Conservation (phyloP, 352 stramenopile genomes). For the Thalassiosira livingstoniorum region DNA sequence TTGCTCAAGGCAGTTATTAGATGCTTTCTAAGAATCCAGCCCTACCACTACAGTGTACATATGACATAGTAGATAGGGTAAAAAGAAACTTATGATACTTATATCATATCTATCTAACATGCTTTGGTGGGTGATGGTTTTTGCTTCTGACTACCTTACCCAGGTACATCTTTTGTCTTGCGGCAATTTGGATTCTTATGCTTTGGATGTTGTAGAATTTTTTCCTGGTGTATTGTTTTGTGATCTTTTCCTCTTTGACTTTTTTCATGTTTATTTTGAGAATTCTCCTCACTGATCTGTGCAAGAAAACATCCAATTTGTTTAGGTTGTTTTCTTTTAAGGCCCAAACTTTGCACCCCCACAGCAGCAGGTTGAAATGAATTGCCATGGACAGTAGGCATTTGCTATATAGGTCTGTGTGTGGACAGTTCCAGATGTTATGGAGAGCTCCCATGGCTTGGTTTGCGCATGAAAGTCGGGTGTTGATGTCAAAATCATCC, state of each 20-base stretch:
- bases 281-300: slow-evolving; percentile 33
- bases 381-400: slow-evolving; percentile 34
- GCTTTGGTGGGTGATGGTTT: slow-evolving; percentile 12
- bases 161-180: slow-evolving; percentile 27
- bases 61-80: no score
- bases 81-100: no score
- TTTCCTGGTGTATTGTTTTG: slow-evolving; percentile 23
- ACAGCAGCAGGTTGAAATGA: slow-evolving; percentile 39
- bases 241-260: slow-evolving; percentile 37
- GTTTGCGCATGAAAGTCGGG: slow-evolving; percentile 9
- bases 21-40: no score
- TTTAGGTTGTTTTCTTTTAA: slow-evolving; percentile 15
- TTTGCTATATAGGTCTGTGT: slow-evolving; percentile 15
- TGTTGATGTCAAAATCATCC: slow-evolving; percentile 22
- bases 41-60: no score
- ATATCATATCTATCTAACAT: slow-evolving; percentile 6
- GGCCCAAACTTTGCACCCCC: slow-evolving; percentile 46
- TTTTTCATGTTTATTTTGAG: slow-evolving; percentile 37
- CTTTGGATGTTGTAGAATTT: slow-evolving; percentile 35
- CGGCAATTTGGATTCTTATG: slow-evolving; percentile 11
- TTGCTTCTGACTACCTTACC: slow-evolving; percentile 21
- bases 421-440: slow-evolving; percentile 15
- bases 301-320: slow-evolving; percentile 37
- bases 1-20: no score
- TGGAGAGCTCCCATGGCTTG: slow-evolving; percentile 12